A percentile compares a stretch with the other conserved stretches of the same genome.
phyloP scores from a whole-genome alignment of 306 rosid genomes.

The Pyrus pyrifolia region DNA sequence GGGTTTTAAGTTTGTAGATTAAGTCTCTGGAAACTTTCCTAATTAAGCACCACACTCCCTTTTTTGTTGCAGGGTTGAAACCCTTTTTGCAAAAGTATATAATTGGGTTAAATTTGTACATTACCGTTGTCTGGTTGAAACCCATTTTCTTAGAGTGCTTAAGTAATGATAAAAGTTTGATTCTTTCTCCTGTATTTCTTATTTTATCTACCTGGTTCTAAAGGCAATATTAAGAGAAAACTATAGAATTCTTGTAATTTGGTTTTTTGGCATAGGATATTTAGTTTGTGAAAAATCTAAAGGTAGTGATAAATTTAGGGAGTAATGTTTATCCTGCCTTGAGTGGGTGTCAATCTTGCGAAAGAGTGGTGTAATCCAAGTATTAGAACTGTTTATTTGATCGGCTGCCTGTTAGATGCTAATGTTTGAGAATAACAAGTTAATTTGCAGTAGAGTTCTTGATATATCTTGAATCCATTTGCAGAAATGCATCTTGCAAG shows the following conservation, averaged over 20 bases:
- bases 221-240: background rate
- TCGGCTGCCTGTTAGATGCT: background rate
- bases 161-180: background rate
- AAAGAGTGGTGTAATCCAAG: background rate
- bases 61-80: background rate
- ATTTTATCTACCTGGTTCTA: background rate
- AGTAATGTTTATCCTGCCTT: background rate
- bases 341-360: background rate
- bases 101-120: background rate
- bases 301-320: background rate
- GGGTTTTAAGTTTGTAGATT: background rate
- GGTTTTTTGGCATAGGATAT: background rate
- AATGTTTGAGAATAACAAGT: background rate
- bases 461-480: conserved; percentile 10
- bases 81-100: background rate
- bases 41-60: background rate
- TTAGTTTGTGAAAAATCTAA: background rate
- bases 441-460: background rate
- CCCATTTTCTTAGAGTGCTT: background rate
- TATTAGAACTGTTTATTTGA: background rate
- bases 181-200: background rate
- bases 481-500: conserved; percentile 85
- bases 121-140: background rate
- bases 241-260: background rate
- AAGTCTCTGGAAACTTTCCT: background rate